Percentiles rank a stretch among this genome's conserved stretches.
These are phyloP conservation scores for Allium fistulosum DNA, from an alignment of 106 monocot species.

Conservation along the genomic window DNA sequence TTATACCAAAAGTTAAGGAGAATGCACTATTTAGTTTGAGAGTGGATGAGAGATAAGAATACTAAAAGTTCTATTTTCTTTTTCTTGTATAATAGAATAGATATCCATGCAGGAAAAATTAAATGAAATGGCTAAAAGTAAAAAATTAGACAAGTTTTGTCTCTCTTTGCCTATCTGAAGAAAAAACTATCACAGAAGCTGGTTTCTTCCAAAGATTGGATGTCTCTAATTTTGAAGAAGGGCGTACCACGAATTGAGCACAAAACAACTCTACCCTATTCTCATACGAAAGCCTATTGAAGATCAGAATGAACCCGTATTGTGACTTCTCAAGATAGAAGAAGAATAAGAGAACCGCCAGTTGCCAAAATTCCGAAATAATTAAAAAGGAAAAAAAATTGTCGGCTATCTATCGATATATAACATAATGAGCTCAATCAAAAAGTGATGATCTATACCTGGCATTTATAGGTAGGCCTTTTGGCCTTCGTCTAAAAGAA, in stretches of 20 bases:
- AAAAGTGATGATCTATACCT: conserved; percentile 31
- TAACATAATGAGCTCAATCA: no score
- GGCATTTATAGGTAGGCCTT: conserved; percentile 61
- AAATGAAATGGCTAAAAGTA: no score
- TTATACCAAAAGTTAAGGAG: no score
- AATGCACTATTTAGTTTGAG: no score
- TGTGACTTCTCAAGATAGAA: conserved; percentile 60
- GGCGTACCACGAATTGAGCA: conserved; percentile 44
- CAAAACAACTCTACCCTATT: conserved; percentile 50
- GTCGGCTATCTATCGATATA: not conserved
- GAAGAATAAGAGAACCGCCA: conserved; percentile 52
- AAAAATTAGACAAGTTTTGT: no score
- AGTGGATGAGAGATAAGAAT: no score
- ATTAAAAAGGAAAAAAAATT: conserved; percentile 2
- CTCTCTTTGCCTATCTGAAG: conserved; percentile 59
- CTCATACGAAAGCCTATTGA: conserved; percentile 22
- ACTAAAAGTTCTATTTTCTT: no score
- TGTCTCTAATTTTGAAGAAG: conserved; percentile 32
- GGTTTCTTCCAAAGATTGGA: conserved; percentile 30
- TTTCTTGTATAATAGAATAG: no score
- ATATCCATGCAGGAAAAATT: no score
- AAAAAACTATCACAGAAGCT: conserved; percentile 45
- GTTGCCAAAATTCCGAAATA: conserved; percentile 34
- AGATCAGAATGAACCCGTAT: conserved; percentile 35
- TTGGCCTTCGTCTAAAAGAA: conserved; percentile 60